Base-by-base conservation (phyloP, 2,329 filamentous ascomycete genomes). In the Exserohilum rostratum region DNA sequence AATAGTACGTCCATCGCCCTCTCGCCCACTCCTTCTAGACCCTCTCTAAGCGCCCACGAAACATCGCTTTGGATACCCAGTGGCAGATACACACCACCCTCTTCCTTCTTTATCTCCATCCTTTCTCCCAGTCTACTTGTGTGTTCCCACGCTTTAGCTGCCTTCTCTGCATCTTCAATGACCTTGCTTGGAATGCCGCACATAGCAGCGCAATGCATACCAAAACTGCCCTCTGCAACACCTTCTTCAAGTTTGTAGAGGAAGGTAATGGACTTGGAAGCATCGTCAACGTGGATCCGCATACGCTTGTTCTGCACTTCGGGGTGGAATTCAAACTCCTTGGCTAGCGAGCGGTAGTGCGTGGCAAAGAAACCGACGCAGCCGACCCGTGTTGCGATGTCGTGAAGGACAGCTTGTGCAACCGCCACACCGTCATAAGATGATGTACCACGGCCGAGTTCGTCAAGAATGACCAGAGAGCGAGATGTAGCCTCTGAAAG, bases 141-240 rank as follows among this genome's bases (percentile, higher is more conserved):
- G 75, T 97, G 92, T 78, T 99, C 95, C 92, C 95, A 98, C 68
- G 92, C 90, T 64, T 83, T 87, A 1, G 95, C 95, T 5, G 95
- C 95, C 18, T 88, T 85, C 76, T 99, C 95, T 0, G 95, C 95
- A 18, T 89, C 81, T 70, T 93, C 87, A 58, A 99, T 91, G 13
- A 99, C 87, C 50, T 87, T 87, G 39, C 81, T 80, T 0, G 91
- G 86, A 60, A 99, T 98, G 1, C 95, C 95, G 67, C 95, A 99
- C 95, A 99, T 99, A 56, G 91, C 89, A 1, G 95, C 95, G 72
- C 95, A 99, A 75, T 99, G 95, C 95, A 99, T 99, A 67, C 95
- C 95, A 70, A 98, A 99, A 69, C 91, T 96, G 13, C 95, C 95
- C 75, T 98, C 93, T 0, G 95, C 95, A 9, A 98, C 91, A 1